Conservation (phyloP, 1,284 basidiomycete genomes). For the Mixia osmundae region DNA sequence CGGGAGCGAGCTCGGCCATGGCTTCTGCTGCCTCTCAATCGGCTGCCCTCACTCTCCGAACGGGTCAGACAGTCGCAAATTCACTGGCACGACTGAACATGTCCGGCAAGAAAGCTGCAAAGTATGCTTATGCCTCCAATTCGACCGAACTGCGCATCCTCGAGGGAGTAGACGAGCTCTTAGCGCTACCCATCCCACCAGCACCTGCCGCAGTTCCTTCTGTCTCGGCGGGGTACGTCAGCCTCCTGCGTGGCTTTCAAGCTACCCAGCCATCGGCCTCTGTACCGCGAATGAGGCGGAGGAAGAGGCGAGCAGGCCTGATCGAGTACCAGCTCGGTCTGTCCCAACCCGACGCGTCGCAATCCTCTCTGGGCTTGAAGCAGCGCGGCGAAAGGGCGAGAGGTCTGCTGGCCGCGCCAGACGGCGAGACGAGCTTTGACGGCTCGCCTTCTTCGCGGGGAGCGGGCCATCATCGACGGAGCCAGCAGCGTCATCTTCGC, state of each 20-base stretch:
- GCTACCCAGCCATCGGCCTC: constrained; percentile 7
- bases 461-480: not conserved
- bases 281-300: constrained; percentile 2
- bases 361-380: not conserved
- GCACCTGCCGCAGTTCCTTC: not conserved
- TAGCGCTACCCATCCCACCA: constrained; percentile 7
- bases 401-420: not conserved
- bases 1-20: too few species aligned
- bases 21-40: too few species aligned
- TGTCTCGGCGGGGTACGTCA: constrained; percentile 1
- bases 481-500: not conserved
- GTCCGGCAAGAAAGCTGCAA: not conserved
- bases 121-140: not conserved
- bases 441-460: not conserved
- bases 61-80: too few species aligned
- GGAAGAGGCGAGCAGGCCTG: constrained; percentile 6
- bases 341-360: too few species aligned
- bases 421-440: not conserved
- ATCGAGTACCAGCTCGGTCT: constrained; percentile 7
- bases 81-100: too few species aligned
- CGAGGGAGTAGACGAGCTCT: constrained; percentile 8
- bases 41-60: too few species aligned
- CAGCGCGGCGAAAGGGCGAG: not conserved
- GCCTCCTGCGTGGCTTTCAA: constrained; percentile 7
- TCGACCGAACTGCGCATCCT: constrained; percentile 8